A percentile compares a stretch with the other conserved stretches of the same genome.
Conservation (phyloP, 805 yeast genomes). For the Starmerella etchellsii region DNA sequence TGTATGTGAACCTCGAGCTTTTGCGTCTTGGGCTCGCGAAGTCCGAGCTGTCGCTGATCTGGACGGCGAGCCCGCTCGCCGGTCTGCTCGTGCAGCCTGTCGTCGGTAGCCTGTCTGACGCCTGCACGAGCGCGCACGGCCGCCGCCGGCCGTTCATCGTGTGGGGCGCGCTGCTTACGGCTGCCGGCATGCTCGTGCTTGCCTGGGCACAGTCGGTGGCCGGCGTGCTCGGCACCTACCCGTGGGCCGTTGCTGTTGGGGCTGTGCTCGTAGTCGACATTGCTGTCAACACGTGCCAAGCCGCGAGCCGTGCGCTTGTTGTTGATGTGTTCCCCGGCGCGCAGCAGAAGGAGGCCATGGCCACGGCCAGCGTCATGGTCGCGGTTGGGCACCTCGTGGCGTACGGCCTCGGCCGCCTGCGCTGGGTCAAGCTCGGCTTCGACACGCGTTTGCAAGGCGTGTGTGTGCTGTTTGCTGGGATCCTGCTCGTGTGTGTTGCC, state of each 20-base stretch:
- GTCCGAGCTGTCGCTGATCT: constrained; percentile 41
- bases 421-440: constrained; percentile 32
- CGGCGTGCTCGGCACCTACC: constrained; percentile 29
- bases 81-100: constrained; percentile 55
- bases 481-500: constrained; percentile 32
- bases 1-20: constrained; percentile 49
- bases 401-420: constrained; percentile 39
- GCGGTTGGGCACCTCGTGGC: constrained; percentile 48
- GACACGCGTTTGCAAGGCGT: constrained; percentile 44
- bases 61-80: constrained; percentile 57
- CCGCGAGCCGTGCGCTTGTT: constrained; percentile 46
- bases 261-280: constrained; percentile 48
- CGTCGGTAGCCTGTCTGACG: constrained; percentile 46
- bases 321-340: constrained; percentile 46
- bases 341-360: constrained; percentile 48
- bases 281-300: constrained; percentile 46
- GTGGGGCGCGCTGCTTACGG: constrained; percentile 40
- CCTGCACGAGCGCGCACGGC: constrained; percentile 29
- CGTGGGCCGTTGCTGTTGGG: constrained; percentile 11
- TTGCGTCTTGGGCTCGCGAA: constrained; percentile 52
- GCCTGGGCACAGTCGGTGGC: constrained; percentile 33
- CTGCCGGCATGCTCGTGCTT: constrained; percentile 33
- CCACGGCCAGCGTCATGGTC: constrained; percentile 55
- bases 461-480: constrained; percentile 32
- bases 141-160: constrained; percentile 46